Evolutionary conservation across 2,329 filamentous ascomycete species (phyloP).

Genomic region (Hypoxylon sp.): DNA sequence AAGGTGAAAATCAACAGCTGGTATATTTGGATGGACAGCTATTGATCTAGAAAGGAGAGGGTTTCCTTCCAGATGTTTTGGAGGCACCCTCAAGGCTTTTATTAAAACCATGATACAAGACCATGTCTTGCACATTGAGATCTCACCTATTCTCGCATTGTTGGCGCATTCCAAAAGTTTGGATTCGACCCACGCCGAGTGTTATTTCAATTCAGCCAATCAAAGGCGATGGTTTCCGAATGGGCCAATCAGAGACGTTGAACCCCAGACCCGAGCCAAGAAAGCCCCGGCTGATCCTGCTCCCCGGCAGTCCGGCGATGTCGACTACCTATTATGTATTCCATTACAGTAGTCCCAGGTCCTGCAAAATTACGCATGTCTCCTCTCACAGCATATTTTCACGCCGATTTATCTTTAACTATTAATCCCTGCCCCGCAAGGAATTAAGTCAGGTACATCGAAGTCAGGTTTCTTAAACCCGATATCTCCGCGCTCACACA

Average conservation of each 20-base stretch:
- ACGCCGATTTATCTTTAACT: background rate
- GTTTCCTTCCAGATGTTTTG: background rate
- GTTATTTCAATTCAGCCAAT: slow-evolving; percentile 24
- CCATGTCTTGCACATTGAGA: background rate
- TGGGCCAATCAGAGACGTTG: slow-evolving; percentile 18
- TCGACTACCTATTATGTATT: background rate
- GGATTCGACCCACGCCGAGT: background rate
- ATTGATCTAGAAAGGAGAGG: background rate
- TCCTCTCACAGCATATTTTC: background rate
- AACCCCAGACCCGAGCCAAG: background rate
- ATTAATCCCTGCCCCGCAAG: background rate
- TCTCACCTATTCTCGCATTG: background rate
- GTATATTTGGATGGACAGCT: background rate
- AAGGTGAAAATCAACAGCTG: background rate
- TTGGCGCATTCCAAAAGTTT: background rate
- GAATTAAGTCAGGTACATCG: background rate
- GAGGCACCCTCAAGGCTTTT: slow-evolving; percentile 8
- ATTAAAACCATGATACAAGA: background rate
- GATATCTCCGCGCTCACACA: slow-evolving; percentile 4
- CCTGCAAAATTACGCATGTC: background rate
- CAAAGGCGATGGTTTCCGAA: slow-evolving; percentile 30
- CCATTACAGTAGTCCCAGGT: background rate
- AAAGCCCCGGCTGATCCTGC: background rate
- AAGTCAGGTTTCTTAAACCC: slow-evolving; percentile 10
- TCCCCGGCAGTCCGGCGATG: slow-evolving; percentile 12